phyloP scores from a whole-genome alignment of 1,284 basidiomycete genomes.

The Nidula niveotomentosa region DNA sequence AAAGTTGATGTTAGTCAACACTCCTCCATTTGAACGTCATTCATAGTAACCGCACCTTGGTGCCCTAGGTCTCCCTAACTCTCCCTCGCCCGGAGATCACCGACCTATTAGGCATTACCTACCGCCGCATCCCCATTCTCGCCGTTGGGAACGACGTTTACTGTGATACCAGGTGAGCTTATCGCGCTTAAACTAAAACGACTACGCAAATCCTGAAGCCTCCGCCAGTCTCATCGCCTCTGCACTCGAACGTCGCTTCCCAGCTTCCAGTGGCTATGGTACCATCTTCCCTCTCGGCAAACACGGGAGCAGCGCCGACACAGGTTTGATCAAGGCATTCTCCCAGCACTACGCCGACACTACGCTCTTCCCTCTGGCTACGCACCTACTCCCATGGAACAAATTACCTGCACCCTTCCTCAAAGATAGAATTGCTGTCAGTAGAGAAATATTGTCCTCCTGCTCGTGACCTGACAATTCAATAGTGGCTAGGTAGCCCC shows the following conservation, averaged over 20 bases:
- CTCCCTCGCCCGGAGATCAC: conserved; percentile 58
- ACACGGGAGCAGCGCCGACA: conserved; percentile 36
- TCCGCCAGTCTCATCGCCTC: conserved; percentile 38
- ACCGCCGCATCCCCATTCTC: conserved; percentile 56
- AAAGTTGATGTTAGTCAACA: conserved; percentile 40
- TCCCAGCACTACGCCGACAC: conserved; percentile 43
- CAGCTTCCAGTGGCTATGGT: conserved; percentile 40
- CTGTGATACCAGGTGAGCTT: conserved; percentile 41
- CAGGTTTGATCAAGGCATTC: conserved; percentile 45
- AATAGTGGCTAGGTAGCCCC: conserved; percentile 24
- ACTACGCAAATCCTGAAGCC: not conserved
- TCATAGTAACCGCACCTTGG: too few species aligned
- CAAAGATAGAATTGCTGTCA: conserved; percentile 43
- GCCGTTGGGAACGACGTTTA: conserved; percentile 58
- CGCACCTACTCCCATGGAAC: conserved; percentile 43
- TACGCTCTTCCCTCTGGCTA: conserved; percentile 38
- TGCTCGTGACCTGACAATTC: not conserved
- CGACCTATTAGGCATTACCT: conserved; percentile 45
- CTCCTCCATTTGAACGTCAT: too few species aligned
- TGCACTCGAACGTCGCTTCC: conserved; percentile 49
- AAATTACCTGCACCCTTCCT: conserved; percentile 48
- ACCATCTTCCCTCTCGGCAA: conserved; percentile 47
- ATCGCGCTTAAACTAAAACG: not conserved
- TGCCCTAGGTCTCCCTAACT: conserved; percentile 38
- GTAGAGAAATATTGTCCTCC: conserved; percentile 8